Conservation (phyloP, 2,329 filamentous ascomycete genomes). For the Epichloe sibirici region DNA sequence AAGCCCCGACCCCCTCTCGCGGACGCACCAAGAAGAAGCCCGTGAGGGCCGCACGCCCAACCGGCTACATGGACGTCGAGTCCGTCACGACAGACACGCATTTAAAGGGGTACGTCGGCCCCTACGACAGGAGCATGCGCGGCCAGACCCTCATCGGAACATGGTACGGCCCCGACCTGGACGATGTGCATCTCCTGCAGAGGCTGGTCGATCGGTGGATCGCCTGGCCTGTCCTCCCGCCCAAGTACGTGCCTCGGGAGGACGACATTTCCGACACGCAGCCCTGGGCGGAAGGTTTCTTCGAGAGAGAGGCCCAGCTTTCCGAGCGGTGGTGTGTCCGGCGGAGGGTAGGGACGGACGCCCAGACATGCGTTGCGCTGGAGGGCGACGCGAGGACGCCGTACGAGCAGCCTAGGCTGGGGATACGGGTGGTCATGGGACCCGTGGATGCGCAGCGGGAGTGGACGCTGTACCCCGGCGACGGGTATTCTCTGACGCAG, state of each 20-base stretch:
- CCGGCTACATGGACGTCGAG: constrained; percentile 20
- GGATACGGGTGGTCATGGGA: constrained; percentile 23
- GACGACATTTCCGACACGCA: constrained; percentile 20
- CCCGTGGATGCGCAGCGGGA: constrained; percentile 19
- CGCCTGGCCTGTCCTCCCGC: constrained; percentile 27
- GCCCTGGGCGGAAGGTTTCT: constrained; percentile 28
- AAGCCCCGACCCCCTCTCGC: not conserved
- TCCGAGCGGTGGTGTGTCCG: constrained; percentile 18
- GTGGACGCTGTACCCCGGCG: constrained; percentile 16
- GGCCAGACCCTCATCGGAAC: constrained; percentile 23
- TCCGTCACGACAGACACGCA: constrained; percentile 21
- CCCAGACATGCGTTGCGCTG: constrained; percentile 5
- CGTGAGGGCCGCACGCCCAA: not conserved
- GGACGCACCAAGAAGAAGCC: not conserved
- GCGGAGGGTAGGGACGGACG: constrained; percentile 10
- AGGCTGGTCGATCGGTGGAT: constrained; percentile 30
- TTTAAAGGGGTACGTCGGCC: constrained; percentile 22
- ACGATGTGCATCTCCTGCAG: constrained; percentile 23
- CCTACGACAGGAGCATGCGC: constrained; percentile 22
- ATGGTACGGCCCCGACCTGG: constrained; percentile 30
- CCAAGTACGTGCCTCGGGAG: constrained; percentile 16
- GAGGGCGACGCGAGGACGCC: constrained; percentile 14
- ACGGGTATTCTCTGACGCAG: constrained; percentile 15
- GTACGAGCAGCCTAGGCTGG: constrained; percentile 16
- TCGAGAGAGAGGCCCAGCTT: constrained; percentile 21